Base-by-base conservation (phyloP, 2,329 filamentous ascomycete species). In the Truncatella angustata region DNA sequence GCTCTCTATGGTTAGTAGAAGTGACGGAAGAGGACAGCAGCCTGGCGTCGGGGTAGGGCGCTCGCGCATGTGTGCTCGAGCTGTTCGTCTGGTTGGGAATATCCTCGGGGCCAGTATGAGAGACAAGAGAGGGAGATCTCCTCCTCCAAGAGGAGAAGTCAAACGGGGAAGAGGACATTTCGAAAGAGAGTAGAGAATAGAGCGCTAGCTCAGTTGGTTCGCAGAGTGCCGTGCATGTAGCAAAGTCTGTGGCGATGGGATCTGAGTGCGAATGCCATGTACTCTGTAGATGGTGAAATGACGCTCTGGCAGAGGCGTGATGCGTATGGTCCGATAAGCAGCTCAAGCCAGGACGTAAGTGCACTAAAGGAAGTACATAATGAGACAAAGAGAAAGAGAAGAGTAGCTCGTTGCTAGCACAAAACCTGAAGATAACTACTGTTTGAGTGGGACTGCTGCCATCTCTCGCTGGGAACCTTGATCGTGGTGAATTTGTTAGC, bases 1-100 rank as follows among this genome's bases (percentile, higher is more conserved):
- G 87, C 55, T 88, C 86, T 66, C 81, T 77, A 63, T 85, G 76
- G 54, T 59, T 65, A 12, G 64, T 57, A 14, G 73, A 71, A 30
- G 65, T 68, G 40, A 73, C 58, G 1, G 74, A 73, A 49, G 63
- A 63, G 10, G 66, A 65, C 30, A 69, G 59, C 37, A 60, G 52
- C 43, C 60, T 61, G 14, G 57, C 43, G 50, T 67, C 63, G 42
- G 46, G 50, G 28, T 57, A 32, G 9, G 44, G 43, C 46, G 52
- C 43, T 37, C 55, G 60, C 21, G 56, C 48, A n/a, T 32, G 46
- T 14, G 60, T 60, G 52, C 53, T 58, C 11, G 61, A 54, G 46
- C 52, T 64, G 52, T 50, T 54, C 26, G 57, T 59, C 39, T 63
- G 58, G n/a, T 54, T 55, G 40, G 62, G 62, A 30, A 67, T 64